Conservation (phyloP, 2,329 filamentous ascomycete species). For the Periconia macrospinosa region DNA sequence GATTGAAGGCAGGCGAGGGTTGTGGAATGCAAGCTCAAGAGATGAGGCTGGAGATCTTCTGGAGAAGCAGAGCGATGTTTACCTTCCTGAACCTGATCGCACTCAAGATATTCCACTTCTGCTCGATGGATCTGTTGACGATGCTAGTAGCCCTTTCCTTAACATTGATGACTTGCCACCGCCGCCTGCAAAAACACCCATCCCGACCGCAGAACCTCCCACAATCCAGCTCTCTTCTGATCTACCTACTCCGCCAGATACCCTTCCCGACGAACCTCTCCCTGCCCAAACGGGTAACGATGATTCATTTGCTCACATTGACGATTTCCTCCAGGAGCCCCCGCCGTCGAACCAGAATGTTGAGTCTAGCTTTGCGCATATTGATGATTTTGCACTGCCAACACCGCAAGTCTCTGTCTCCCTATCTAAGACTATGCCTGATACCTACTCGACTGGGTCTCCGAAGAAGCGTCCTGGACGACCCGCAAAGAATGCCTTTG, state of each 20-base stretch:
- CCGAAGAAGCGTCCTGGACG: slow-evolving; percentile 20
- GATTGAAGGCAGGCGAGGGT: slow-evolving; percentile 20
- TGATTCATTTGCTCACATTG: slow-evolving; percentile 26
- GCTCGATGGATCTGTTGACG: slow-evolving; percentile 19
- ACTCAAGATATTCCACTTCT: slow-evolving; percentile 34
- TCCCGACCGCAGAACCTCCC: background rate
- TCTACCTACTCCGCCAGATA: slow-evolving; percentile 16
- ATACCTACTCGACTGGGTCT: background rate
- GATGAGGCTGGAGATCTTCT: slow-evolving; percentile 35
- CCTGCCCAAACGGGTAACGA: background rate
- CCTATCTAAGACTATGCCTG: background rate
- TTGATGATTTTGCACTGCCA: slow-evolving; percentile 24
- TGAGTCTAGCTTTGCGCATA: slow-evolving; percentile 24
- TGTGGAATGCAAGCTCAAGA: slow-evolving; percentile 40
- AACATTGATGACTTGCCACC: slow-evolving; percentile 21
- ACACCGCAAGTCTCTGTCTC: background rate
- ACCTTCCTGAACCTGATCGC: slow-evolving; percentile 34
- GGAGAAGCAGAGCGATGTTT: slow-evolving; percentile 25
- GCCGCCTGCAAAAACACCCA: background rate
- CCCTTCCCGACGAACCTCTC: background rate
- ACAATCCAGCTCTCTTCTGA: slow-evolving; percentile 26
- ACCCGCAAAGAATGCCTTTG: slow-evolving; percentile 18
- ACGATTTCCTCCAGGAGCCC: slow-evolving; percentile 21
- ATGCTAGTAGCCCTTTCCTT: slow-evolving; percentile 11
- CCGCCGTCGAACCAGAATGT: slow-evolving; percentile 33